phyloP scores from a whole-genome alignment of 495 filamentous ascomycete species.

The Penicillium psychrofluorescens region DNA sequence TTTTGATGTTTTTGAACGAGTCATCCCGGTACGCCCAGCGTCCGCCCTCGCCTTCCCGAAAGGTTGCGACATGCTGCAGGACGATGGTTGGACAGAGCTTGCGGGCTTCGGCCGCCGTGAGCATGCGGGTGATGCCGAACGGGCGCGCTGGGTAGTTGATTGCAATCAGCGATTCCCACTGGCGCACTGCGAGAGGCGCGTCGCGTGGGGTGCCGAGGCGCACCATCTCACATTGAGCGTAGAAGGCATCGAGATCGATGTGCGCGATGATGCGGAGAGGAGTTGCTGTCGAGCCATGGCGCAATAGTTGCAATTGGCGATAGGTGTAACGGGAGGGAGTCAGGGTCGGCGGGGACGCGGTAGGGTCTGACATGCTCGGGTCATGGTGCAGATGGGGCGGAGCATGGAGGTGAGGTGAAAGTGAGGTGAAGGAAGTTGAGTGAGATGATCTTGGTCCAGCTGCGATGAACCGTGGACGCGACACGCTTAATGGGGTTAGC shows the following conservation, averaged over 20 bases:
- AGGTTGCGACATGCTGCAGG: slow-evolving; percentile 90
- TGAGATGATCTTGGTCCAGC: not conserved
- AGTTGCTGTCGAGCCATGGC: slow-evolving; percentile 58
- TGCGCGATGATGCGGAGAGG: slow-evolving; percentile 86
- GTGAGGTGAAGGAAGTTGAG: not conserved
- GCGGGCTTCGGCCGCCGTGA: slow-evolving; percentile 73
- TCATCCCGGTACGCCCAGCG: slow-evolving; percentile 89
- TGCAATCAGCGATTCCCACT: slow-evolving; percentile 77
- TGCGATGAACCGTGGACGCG: slow-evolving; percentile 3
- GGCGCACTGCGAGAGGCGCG: slow-evolving; percentile 82
- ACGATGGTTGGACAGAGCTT: slow-evolving; percentile 81
- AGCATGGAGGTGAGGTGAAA: not conserved
- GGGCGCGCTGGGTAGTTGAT: slow-evolving; percentile 88
- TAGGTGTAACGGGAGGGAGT: slow-evolving; percentile 73
- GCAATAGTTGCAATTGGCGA: slow-evolving; percentile 70
- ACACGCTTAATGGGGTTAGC: slow-evolving; percentile 10
- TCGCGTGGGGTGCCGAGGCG: slow-evolving; percentile 67
- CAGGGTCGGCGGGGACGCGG: slow-evolving; percentile 27
- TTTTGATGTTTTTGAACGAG: slow-evolving; percentile 63
- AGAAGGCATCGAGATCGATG: slow-evolving; percentile 95
- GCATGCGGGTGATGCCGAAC: slow-evolving; percentile 68
- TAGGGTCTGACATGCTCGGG: slow-evolving; percentile 18
- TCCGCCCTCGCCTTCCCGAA: slow-evolving; percentile 76
- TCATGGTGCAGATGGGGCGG: slow-evolving; percentile 10
- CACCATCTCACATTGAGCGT: slow-evolving; percentile 93